These are phyloP conservation scores for Usnea hakonensis DNA, from an alignment of 495 filamentous ascomycete species.

Conservation along the genomic window DNA sequence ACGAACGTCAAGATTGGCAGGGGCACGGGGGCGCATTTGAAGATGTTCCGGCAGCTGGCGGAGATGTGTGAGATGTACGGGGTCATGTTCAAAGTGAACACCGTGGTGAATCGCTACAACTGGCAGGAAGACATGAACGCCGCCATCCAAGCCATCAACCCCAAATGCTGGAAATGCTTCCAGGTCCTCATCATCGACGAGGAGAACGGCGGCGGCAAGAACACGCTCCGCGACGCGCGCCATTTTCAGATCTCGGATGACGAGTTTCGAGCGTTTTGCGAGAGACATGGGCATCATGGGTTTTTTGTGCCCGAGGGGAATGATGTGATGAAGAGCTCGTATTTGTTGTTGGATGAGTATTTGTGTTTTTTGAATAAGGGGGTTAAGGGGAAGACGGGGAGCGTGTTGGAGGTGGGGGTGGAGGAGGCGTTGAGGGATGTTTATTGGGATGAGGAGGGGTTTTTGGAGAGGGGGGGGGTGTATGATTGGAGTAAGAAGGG, in stretches of 20 bases:
- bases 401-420: constrained; percentile 47
- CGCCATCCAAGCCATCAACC: constrained; percentile 34
- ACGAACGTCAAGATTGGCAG: constrained; percentile 49
- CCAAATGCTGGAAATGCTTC: constrained; percentile 54
- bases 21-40: constrained; percentile 39
- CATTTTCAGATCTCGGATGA: constrained; percentile 43
- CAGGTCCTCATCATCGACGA: constrained; percentile 49
- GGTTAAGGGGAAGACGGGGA: constrained; percentile 30
- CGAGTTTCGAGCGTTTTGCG: constrained; percentile 42
- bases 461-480: constrained; percentile 41
- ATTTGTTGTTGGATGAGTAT: constrained; percentile 48
- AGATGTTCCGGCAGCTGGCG: constrained; percentile 35
- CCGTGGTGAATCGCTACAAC: constrained; percentile 46
- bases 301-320: constrained; percentile 46
- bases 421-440: constrained; percentile 40
- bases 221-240: constrained; percentile 39
- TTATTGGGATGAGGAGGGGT: constrained; percentile 44
- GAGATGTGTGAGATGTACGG: constrained; percentile 39
- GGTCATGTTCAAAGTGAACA: constrained; percentile 55
- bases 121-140: constrained; percentile 48
- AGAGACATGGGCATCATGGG: constrained; percentile 35
- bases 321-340: constrained; percentile 40
- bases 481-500: constrained; percentile 44
- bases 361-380: constrained; percentile 48
- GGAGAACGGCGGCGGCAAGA: constrained; percentile 44